Evolutionary conservation across 192 early-diverging fungal genomes (phyloP).

Genomic region (Coemansia sp.): DNA sequence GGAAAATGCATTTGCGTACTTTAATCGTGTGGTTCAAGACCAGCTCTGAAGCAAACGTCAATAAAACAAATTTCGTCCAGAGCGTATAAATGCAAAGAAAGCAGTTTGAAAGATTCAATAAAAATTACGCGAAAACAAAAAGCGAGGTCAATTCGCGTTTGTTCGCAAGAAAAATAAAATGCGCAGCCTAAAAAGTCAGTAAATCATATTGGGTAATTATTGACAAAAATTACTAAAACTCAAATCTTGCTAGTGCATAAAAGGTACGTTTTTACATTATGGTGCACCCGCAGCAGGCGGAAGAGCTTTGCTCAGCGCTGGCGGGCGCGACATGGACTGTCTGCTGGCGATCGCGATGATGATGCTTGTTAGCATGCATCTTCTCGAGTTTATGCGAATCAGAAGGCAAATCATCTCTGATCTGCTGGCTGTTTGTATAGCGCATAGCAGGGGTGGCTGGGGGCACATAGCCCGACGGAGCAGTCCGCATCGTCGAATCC

Average conservation of each 20-base stretch:
- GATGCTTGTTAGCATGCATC: constrained; percentile 1
- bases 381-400: not conserved
- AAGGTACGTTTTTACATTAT: constrained; percentile 25
- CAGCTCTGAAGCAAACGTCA: not conserved
- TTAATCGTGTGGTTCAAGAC: not conserved
- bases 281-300: constrained; percentile 33
- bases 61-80: not conserved
- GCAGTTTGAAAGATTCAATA: not conserved
- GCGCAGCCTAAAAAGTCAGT: not conserved
- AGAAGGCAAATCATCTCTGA: not conserved
- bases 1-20: not conserved
- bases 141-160: not conserved
- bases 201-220: not conserved
- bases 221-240: not conserved
- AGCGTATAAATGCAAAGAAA: not conserved
- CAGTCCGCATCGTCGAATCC: not conserved
- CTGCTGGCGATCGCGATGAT: constrained; percentile 9
- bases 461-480: constrained; percentile 5
- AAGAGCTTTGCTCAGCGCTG: constrained; percentile 10
- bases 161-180: not conserved
- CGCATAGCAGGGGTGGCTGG: not conserved
- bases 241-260: too few species aligned
- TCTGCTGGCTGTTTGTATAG: not conserved
- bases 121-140: not conserved
- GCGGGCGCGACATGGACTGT: not conserved